These are phyloP conservation scores for Globisporangium abappressorium DNA, from an alignment of 352 stramenopile genomes.

Conservation along the genomic window DNA sequence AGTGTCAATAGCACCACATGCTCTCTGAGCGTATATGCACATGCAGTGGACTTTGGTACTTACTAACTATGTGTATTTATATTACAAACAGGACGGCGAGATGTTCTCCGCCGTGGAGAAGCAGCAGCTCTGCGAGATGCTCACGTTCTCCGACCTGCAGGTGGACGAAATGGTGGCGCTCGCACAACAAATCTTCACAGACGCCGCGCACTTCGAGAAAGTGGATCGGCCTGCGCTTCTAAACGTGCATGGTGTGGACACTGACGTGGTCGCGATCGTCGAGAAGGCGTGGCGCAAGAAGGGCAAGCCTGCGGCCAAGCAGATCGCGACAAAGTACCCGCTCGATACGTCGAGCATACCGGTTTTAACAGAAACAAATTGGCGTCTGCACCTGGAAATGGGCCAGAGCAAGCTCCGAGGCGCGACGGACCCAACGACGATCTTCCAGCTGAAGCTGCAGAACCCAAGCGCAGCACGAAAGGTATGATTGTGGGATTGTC, in stretches of 20 bases:
- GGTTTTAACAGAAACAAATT: slow-evolving; percentile 36
- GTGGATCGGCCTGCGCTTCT: slow-evolving; percentile 31
- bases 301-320: slow-evolving; percentile 14
- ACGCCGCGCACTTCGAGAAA: slow-evolving; percentile 42
- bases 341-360: slow-evolving; percentile 7
- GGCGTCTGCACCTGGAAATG: slow-evolving; percentile 57
- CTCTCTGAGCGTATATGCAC: not conserved
- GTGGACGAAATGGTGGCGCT: slow-evolving; percentile 38
- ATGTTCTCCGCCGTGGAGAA: slow-evolving; percentile 50
- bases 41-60: not conserved
- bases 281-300: slow-evolving; percentile 70
- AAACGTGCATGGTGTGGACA: slow-evolving; percentile 18
- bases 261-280: slow-evolving; percentile 27
- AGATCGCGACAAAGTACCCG: slow-evolving; percentile 16
- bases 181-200: slow-evolving; percentile 30
- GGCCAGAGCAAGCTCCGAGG: slow-evolving; percentile 36
- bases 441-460: slow-evolving; percentile 51
- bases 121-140: slow-evolving; percentile 40
- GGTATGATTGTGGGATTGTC: too few relatives aligned
- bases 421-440: slow-evolving; percentile 37
- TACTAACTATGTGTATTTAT: not conserved
- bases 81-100: slow-evolving; percentile 14
- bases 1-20: not conserved
- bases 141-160: slow-evolving; percentile 33
- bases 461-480: slow-evolving; percentile 5